Conservation (phyloP, 306 rosid species). For the Crataegus laevigata region DNA sequence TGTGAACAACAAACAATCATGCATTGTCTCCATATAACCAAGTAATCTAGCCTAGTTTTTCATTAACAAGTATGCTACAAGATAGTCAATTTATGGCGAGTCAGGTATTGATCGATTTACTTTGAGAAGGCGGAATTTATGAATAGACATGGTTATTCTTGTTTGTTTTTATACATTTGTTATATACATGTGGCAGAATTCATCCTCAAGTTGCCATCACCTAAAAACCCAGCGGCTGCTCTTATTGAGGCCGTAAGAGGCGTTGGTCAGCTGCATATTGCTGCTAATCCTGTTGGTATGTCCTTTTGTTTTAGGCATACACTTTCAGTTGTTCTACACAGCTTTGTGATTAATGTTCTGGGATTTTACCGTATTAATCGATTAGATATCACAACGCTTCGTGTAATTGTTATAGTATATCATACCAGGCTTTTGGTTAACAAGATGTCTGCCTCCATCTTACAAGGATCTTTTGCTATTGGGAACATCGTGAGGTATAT, state of each 20-base stretch:
- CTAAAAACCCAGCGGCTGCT: neutral
- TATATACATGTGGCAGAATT: too few relatives aligned
- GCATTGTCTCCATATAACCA: too few relatives aligned
- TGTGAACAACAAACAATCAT: too few relatives aligned
- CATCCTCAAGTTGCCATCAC: neutral
- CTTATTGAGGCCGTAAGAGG: neutral
- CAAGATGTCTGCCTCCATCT: too few relatives aligned
- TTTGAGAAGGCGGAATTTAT: too few relatives aligned
- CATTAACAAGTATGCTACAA: neutral
- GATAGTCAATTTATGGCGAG: neutral
- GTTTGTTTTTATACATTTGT: neutral
- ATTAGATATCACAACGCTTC: neutral
- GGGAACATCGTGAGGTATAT: slow-evolving; percentile 11
- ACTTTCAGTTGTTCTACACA: neutral
- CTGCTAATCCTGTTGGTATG: slow-evolving; percentile 11
- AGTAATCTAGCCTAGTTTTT: too few relatives aligned
- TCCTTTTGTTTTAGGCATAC: neutral
- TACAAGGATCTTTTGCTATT: neutral
- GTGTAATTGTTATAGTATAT: neutral
- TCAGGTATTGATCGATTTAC: neutral
- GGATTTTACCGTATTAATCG: neutral
- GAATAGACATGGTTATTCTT: neutral
- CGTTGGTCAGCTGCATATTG: slow-evolving; percentile 1
- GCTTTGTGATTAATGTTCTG: neutral
- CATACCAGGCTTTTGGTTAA: neutral